These are phyloP conservation scores for Byssothecium circinans DNA, from an alignment of 2,329 filamentous ascomycete species.

Conservation along the genomic window DNA sequence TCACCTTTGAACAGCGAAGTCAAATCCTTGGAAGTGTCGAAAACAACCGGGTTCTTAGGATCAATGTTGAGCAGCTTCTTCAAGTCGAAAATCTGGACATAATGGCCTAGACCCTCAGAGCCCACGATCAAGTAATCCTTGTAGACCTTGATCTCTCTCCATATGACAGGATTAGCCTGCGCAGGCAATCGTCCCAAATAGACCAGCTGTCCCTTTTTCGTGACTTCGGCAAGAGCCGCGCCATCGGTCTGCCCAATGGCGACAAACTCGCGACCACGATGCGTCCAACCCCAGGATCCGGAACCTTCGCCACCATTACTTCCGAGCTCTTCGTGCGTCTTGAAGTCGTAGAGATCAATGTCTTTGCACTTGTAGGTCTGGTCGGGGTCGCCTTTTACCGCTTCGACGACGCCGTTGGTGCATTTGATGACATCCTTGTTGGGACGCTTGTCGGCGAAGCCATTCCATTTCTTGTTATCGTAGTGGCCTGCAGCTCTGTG, in stretches of 20 bases:
- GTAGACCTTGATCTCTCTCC: constrained; percentile 56
- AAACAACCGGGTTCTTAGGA: constrained; percentile 35
- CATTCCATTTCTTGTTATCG: constrained; percentile 36
- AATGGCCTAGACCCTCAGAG: constrained; percentile 49
- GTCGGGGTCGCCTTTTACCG: constrained; percentile 41
- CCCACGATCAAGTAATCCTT: constrained; percentile 48
- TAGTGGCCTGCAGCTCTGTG: constrained; percentile 34
- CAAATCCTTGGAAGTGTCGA: constrained; percentile 32
- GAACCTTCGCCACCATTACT: constrained; percentile 47
- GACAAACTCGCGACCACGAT: constrained; percentile 57
- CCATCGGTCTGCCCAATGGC: constrained; percentile 60
- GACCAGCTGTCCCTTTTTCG: constrained; percentile 50
- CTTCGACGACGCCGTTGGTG: constrained; percentile 41
- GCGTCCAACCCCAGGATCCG: constrained; percentile 58
- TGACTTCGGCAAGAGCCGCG: constrained; percentile 57
- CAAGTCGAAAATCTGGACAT: constrained; percentile 65
- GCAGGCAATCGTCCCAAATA: constrained; percentile 59
- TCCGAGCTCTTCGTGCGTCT: constrained; percentile 58
- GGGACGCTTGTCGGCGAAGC: constrained; percentile 31
- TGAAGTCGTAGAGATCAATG: constrained; percentile 60
- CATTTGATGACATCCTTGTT: constrained; percentile 34
- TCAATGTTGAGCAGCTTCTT: constrained; percentile 41
- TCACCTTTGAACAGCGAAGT: constrained; percentile 29
- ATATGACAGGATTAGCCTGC: constrained; percentile 49
- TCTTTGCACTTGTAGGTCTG: constrained; percentile 48